Evolutionary conservation across 306 rosid species (phyloP).

Genomic region (Lathyrus tuberosus): DNA sequence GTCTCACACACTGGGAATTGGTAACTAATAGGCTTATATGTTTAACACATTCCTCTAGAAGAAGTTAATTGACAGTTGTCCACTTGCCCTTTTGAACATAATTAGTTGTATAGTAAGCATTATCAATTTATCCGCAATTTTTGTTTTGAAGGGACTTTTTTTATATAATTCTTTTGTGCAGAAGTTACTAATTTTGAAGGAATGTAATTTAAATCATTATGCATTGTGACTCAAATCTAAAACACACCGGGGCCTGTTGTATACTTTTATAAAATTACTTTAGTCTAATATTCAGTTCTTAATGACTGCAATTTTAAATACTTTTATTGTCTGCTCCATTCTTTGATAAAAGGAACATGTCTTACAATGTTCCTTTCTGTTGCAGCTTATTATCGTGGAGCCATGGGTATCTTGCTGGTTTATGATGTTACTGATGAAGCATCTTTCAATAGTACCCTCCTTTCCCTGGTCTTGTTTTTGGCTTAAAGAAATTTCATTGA

Average conservation of each 20-base stretch:
- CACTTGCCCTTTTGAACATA: background rate
- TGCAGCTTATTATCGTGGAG: conserved; percentile 93
- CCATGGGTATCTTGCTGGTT: conserved; percentile 87
- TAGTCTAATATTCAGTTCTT: background rate
- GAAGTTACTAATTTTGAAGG: conserved; percentile 18
- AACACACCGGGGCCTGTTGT: background rate
- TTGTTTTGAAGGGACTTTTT: background rate
- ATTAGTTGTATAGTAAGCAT: background rate
- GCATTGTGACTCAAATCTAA: background rate
- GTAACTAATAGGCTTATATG: conserved; percentile 1
- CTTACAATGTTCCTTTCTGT: conserved; percentile 36
- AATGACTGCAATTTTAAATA: no score
- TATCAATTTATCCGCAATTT: background rate
- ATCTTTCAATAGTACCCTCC: conserved; percentile 69
- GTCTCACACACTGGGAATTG: conserved; percentile 25
- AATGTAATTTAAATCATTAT: conserved; percentile 19
- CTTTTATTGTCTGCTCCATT: conserved; percentile 20
- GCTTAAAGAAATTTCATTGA: conserved; percentile 23
- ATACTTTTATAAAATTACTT: conserved; percentile 11
- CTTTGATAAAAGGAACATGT: conserved; percentile 17
- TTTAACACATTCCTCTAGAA: conserved; percentile 5
- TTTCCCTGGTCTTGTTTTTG: conserved; percentile 41
- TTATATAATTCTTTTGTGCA: background rate
- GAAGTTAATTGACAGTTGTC: conserved; percentile 1
- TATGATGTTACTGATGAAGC: conserved; percentile 89